phyloP scores from a whole-genome alignment of 176 grass and related monocot genomes.

The Miscanthus lutarioriparius region DNA sequence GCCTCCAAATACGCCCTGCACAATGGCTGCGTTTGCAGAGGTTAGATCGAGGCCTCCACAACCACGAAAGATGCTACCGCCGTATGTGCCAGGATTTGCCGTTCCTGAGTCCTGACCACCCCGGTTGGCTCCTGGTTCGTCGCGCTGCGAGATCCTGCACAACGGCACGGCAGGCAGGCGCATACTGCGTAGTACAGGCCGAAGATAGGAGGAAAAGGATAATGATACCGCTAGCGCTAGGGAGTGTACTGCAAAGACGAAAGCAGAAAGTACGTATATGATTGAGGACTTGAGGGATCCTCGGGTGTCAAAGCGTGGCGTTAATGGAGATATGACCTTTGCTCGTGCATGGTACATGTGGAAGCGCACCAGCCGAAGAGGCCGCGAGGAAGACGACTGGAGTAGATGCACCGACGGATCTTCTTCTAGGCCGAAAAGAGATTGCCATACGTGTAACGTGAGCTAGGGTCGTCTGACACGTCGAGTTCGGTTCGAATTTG shows the following conservation, averaged over 20 bases:
- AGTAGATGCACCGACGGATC: neutral
- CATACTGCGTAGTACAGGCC: no score
- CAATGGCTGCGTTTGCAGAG: no score
- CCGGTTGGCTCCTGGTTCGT: no score
- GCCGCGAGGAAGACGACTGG: neutral
- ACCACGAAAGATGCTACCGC: no score
- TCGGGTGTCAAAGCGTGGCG: neutral
- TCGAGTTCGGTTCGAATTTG: neutral
- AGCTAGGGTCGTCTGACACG: neutral
- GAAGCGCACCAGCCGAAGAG: neutral
- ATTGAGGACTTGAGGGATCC: neutral
- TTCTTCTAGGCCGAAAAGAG: neutral
- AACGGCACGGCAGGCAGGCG: no score
- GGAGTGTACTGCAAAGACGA: neutral
- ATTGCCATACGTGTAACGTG: neutral
- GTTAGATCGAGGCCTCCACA: no score
- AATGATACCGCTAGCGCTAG: constrained; percentile 7
- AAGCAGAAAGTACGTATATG: neutral
- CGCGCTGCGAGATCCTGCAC: no score
- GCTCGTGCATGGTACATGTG: constrained; percentile 28
- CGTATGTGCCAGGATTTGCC: no score
- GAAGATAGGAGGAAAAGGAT: neutral
- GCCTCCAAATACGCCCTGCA: neutral
- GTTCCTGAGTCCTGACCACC: no score
- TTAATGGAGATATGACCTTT: neutral